phyloP scores from a whole-genome alignment of 2,329 filamentous ascomycete species.

The Pyrenophora graminea region DNA sequence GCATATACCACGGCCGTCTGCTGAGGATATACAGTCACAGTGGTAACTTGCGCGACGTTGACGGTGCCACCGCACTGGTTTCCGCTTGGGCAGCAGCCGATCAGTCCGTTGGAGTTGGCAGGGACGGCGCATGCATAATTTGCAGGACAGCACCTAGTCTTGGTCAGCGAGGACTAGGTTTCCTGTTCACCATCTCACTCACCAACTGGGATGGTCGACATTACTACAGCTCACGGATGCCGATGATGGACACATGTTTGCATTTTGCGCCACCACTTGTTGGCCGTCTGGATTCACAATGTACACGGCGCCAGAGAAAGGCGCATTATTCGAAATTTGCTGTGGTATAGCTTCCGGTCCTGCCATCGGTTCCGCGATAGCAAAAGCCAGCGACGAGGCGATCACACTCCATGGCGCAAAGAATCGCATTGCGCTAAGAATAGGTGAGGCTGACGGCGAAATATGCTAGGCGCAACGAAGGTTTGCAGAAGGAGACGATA shows the following conservation, averaged over 20 bases:
- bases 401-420: conserved; percentile 15
- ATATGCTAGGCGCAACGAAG: not conserved
- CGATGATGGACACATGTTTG: conserved; percentile 40
- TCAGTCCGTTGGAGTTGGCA: conserved; percentile 38
- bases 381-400: conserved; percentile 19
- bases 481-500: not conserved
- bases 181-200: conserved; percentile 12
- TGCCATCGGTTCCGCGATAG: conserved; percentile 31
- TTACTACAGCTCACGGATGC: conserved; percentile 49
- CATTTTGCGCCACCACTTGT: conserved; percentile 39
- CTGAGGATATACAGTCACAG: conserved; percentile 41
- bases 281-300: conserved; percentile 42
- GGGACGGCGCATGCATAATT: conserved; percentile 41
- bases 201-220: conserved; percentile 51
- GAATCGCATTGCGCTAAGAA: conserved; percentile 21
- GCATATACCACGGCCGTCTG: conserved; percentile 38
- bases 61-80: conserved; percentile 40
- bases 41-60: conserved; percentile 40
- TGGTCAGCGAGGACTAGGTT: conserved; percentile 1
- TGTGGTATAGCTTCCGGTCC: conserved; percentile 35
- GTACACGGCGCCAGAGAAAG: conserved; percentile 48
- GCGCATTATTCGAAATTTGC: conserved; percentile 42
- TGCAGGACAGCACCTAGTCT: conserved; percentile 45
- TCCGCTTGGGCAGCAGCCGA: conserved; percentile 46
- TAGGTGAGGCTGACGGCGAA: conserved; percentile 1